Conservation (phyloP, 805 yeast species). For the Wickerhamiella kazuoi region DNA sequence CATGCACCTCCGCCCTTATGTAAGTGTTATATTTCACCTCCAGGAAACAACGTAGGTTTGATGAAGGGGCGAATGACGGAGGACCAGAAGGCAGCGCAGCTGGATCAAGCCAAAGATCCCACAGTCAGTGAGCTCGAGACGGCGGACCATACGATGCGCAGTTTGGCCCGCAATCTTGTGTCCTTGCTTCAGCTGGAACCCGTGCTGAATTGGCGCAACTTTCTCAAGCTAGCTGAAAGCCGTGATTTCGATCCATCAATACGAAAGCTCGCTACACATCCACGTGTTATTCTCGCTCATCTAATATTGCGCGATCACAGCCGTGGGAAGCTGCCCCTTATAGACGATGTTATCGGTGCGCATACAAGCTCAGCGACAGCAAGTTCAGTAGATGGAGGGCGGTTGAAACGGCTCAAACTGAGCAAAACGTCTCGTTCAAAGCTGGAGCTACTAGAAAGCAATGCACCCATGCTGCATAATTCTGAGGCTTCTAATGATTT, state of each 20-base stretch:
- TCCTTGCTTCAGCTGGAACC: constrained; percentile 42
- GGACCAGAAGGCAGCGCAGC: neutral
- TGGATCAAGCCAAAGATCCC: neutral
- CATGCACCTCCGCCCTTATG: too few relatives aligned
- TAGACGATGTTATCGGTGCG: constrained; percentile 32
- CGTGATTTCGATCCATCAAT: constrained; percentile 26
- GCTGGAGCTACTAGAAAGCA: neutral
- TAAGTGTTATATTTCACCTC: too few relatives aligned
- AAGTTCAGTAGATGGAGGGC: neutral
- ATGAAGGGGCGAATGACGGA: neutral
- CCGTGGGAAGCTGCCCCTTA: constrained; percentile 30
- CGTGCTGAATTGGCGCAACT: constrained; percentile 26
- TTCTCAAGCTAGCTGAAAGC: constrained; percentile 16
- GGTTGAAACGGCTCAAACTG: neutral
- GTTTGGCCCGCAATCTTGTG: constrained; percentile 34
- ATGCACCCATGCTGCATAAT: too few relatives aligned
- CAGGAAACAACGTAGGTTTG: too few relatives aligned
- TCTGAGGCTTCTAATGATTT: neutral
- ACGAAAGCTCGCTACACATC: constrained; percentile 33
- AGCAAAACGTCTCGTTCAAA: neutral
- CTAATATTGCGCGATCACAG: constrained; percentile 37
- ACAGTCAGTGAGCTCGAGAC: constrained; percentile 10
- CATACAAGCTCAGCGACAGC: neutral
- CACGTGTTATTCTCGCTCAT: constrained; percentile 42
- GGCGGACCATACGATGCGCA: constrained; percentile 35